phyloP scores from a whole-genome alignment of 108 stramenopile species.

The Schizochytrium sp. region DNA sequence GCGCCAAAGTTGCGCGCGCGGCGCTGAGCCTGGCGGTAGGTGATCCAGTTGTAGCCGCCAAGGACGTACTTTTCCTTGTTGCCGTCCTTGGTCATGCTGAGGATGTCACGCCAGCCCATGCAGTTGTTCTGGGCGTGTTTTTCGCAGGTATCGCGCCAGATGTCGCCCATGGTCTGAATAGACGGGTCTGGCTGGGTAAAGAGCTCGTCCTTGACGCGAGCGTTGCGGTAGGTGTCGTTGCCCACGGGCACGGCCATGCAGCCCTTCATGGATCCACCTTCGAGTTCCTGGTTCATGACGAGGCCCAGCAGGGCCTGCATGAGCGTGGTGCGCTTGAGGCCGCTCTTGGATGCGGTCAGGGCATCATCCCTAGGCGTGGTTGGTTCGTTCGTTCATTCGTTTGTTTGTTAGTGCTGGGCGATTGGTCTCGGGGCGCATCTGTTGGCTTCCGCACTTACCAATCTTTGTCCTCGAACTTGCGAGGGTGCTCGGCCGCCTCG shows the following conservation, averaged over 20 bases:
- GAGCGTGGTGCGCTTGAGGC: background rate
- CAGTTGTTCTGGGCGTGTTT: background rate
- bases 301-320: background rate
- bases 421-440: background rate
- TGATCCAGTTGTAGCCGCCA: constrained; percentile 4
- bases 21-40: background rate
- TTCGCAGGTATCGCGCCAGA: background rate
- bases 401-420: background rate
- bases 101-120: constrained; percentile 12
- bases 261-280: background rate
- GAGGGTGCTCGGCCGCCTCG: background rate
- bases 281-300: background rate
- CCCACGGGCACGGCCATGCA: background rate
- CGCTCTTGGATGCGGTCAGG: background rate
- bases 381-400: background rate
- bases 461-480: background rate
- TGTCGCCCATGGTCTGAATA: background rate
- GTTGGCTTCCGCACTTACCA: background rate
- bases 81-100: background rate
- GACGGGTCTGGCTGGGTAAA: background rate
- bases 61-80: constrained; percentile 8
- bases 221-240: background rate
- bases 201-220: background rate
- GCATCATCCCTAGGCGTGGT: background rate
- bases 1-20: background rate